phyloP scores from a whole-genome alignment of 2,329 filamentous ascomycete genomes.

The Pyricularia sp. region DNA sequence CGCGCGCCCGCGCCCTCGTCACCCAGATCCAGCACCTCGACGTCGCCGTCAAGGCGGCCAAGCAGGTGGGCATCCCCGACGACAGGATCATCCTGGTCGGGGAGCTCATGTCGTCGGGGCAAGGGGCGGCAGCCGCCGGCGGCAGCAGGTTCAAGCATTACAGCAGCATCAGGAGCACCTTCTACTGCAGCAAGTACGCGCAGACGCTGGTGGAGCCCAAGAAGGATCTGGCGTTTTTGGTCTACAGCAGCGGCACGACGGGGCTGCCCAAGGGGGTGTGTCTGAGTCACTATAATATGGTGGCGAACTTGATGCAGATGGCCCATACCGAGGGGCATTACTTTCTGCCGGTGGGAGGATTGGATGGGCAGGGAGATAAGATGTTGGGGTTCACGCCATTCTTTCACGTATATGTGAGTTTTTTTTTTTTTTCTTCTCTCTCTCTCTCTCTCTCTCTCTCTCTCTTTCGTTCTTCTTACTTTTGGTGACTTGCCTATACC shows the following conservation, averaged over 20 bases:
- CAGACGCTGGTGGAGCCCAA: constrained; percentile 47
- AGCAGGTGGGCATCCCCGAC: constrained; percentile 53
- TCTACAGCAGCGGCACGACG: constrained; percentile 84
- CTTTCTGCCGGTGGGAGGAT: constrained; percentile 42
- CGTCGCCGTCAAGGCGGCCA: constrained; percentile 53
- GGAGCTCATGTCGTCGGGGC: constrained; percentile 26
- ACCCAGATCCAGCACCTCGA: constrained; percentile 59
- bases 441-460: no score
- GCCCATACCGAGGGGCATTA: constrained; percentile 38
- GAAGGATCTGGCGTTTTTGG: constrained; percentile 69
- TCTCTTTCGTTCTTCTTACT: no score
- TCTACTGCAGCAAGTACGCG: constrained; percentile 42
- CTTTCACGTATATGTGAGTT: constrained; percentile 74
- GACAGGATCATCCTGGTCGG: constrained; percentile 68
- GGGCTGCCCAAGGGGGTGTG: constrained; percentile 86
- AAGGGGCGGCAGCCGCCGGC: constrained; percentile 8
- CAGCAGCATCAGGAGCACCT: constrained; percentile 52
- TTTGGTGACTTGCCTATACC: no score
- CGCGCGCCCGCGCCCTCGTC: constrained; percentile 58
- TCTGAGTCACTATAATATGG: constrained; percentile 71
- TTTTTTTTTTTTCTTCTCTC: neutral
- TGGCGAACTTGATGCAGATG: constrained; percentile 56
- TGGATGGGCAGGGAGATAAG: constrained; percentile 52
- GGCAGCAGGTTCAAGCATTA: constrained; percentile 61
- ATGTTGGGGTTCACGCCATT: constrained; percentile 74